Percentiles rank a stretch among this genome's conserved stretches.
Evolutionary conservation across 106 monocot species (phyloP).

Genomic region (Allium sativum): DNA sequence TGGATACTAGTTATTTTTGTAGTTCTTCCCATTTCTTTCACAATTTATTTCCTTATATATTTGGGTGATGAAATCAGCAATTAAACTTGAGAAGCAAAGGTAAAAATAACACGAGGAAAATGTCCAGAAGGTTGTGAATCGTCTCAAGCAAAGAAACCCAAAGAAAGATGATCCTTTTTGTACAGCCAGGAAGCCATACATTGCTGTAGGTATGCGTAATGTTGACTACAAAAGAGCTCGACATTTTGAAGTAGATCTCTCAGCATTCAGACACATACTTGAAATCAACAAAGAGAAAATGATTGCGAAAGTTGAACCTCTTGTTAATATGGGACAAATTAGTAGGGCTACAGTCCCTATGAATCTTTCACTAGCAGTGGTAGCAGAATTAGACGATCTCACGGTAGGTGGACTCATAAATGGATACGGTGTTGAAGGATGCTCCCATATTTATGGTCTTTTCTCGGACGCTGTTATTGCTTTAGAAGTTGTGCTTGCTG

Average conservation of each 20-base stretch:
- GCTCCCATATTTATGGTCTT: constrained; percentile 30
- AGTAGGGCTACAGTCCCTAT: constrained; percentile 21
- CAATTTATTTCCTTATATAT: constrained; percentile 24
- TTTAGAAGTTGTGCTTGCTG: constrained; percentile 23
- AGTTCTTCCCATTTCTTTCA: constrained; percentile 35
- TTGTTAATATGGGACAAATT: constrained; percentile 36
- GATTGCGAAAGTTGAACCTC: constrained; percentile 28
- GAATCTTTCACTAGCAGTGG: constrained; percentile 28
- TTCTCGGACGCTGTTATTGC: constrained; percentile 29
- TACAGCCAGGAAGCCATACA: constrained; percentile 29
- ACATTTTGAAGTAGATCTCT: constrained; percentile 32
- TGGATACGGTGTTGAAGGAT: constrained; percentile 31
- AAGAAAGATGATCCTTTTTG: constrained; percentile 26
- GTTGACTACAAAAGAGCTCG: constrained; percentile 27
- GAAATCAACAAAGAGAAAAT: constrained; percentile 27
- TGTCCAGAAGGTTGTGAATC: constrained; percentile 23
- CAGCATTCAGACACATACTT: constrained; percentile 20
- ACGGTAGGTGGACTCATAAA: constrained; percentile 30
- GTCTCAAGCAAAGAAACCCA: constrained; percentile 30
- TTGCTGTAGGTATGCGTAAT: constrained; percentile 28
- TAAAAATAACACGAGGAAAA: constrained; percentile 49
- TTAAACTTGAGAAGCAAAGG: constrained; percentile 34
- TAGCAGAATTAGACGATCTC: constrained; percentile 28
- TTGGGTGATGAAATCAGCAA: constrained; percentile 17
- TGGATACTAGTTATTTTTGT: constrained; percentile 43